Evolutionary conservation across 2,329 filamentous ascomycete species (phyloP).

Genomic region (Venturia asperata): DNA sequence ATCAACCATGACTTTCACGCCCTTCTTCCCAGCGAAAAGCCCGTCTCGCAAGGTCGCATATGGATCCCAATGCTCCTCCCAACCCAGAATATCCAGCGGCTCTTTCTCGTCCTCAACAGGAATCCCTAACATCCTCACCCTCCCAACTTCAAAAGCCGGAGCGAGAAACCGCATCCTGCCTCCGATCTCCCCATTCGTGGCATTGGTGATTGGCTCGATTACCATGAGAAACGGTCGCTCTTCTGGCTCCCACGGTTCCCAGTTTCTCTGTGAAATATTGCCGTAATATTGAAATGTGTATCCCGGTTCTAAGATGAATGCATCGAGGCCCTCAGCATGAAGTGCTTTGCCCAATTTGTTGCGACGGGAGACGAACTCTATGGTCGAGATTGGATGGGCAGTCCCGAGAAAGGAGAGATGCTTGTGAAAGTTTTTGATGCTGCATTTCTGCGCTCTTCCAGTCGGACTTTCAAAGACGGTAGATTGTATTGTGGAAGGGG

Average conservation of each 20-base stretch:
- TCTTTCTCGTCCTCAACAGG: conserved; percentile 40
- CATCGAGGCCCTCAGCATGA: conserved; percentile 45
- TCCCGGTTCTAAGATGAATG: conserved; percentile 56
- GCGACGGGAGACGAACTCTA: conserved; percentile 50
- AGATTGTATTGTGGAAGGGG: neutral
- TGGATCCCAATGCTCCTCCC: conserved; percentile 60
- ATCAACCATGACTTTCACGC: conserved; percentile 52
- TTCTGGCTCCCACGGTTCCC: conserved; percentile 60
- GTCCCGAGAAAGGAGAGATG: conserved; percentile 46
- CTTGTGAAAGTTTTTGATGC: conserved; percentile 45
- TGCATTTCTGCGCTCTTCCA: conserved; percentile 43
- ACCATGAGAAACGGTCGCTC: conserved; percentile 58
- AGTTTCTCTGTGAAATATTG: conserved; percentile 54
- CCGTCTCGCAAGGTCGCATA: conserved; percentile 49
- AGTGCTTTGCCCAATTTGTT: conserved; percentile 52
- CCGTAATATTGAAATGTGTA: conserved; percentile 60
- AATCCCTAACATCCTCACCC: conserved; percentile 53
- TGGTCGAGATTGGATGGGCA: conserved; percentile 41
- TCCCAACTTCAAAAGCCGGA: conserved; percentile 54
- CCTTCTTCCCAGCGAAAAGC: conserved; percentile 32
- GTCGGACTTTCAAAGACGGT: neutral
- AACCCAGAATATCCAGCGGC: conserved; percentile 47
- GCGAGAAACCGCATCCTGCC: conserved; percentile 53
- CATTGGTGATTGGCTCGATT: conserved; percentile 41
- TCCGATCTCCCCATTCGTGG: conserved; percentile 35